Evolutionary conservation across 2,329 filamentous ascomycete genomes (phyloP), one percentile per base, ranked within the genome.

Genomic region (Bipolaris sorokiniana): DNA sequence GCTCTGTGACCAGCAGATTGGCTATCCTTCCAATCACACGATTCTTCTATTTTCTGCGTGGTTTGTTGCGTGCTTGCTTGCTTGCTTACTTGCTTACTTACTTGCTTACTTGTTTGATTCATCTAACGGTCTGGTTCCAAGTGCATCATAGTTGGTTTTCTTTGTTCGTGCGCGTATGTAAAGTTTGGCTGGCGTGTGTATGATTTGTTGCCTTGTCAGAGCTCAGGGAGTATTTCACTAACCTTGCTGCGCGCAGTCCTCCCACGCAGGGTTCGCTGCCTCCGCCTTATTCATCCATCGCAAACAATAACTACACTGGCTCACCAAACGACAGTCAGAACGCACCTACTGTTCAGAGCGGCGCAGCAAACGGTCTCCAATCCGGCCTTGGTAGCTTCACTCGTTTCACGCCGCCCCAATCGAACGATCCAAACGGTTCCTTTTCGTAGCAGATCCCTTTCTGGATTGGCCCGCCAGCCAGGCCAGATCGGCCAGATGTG

Each of bases 11-110:
- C 62, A 66, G 64, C 57, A 69, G 73, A 70, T 73, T 72, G 72
- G 73, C 70, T 72, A 71, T 68, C 67, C 64, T 71, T 69, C 71
- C 70, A 75, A 73, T 76, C 68, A 67, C 62, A 71, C 63, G 62
- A 62, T 57, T 68, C 61, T 64, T 63, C 50, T 63, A 71, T 60
- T 66, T 60, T 66, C 56, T 68, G 67, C 64, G 70, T 70, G 60
- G 64, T 69, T 66, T 57, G 45, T 59, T 50, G 55, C 58, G 42
- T 57, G 61, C 63, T 69, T 69, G 63, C 67, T 67, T 71, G 67
- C 58, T 68, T 69, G 57, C 62, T n/a, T n/a, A n/a, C n/a, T n/a
- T n/a, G n/a, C n/a, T n/a, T n/a, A n/a, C n/a, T 69, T 68, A 63
- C 65, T 67, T 71, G 67, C 59, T 68, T 69, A 56, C 34, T 55